Conservation (phyloP, 441 rosid species). For the Sinapis alba region DNA sequence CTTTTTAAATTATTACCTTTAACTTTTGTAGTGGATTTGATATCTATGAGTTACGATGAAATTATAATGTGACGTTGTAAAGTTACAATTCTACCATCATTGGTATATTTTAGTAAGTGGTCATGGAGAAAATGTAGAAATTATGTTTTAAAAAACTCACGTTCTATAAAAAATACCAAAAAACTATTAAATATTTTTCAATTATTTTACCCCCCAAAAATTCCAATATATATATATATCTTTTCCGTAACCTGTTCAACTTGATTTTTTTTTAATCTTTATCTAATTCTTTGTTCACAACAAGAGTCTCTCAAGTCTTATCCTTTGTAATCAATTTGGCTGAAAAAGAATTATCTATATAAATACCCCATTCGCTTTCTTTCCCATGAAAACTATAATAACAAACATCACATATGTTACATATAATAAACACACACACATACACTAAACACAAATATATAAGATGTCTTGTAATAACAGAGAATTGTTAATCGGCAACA, state of each 20-base stretch:
- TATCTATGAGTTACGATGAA: not conserved
- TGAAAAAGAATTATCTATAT: constrained; percentile 21
- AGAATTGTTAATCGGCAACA: constrained; percentile 11
- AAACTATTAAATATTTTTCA: not conserved
- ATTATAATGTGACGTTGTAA: not conserved
- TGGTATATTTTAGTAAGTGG: not conserved
- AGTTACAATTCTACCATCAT: not conserved
- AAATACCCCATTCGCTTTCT: constrained; percentile 29
- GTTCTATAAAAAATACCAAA: not conserved
- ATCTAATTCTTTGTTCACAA: not conserved
- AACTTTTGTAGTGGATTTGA: not conserved
- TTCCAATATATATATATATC: not conserved
- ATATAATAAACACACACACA: constrained; percentile 12
- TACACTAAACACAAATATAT: not conserved
- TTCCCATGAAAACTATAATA: constrained; percentile 16
- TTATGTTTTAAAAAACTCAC: not conserved
- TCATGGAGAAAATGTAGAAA: constrained; percentile 8
- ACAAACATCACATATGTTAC: not conserved
- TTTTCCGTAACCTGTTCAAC: not conserved
- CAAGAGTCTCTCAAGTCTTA: constrained; percentile 8
- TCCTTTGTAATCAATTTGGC: constrained; percentile 24
- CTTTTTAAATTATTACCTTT: not conserved
- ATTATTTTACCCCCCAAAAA: not conserved
- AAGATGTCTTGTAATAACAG: constrained; percentile 22
- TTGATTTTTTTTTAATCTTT: not conserved